phyloP scores from a whole-genome alignment of 139 green algal species.

The Chlamydomonas sp. region DNA sequence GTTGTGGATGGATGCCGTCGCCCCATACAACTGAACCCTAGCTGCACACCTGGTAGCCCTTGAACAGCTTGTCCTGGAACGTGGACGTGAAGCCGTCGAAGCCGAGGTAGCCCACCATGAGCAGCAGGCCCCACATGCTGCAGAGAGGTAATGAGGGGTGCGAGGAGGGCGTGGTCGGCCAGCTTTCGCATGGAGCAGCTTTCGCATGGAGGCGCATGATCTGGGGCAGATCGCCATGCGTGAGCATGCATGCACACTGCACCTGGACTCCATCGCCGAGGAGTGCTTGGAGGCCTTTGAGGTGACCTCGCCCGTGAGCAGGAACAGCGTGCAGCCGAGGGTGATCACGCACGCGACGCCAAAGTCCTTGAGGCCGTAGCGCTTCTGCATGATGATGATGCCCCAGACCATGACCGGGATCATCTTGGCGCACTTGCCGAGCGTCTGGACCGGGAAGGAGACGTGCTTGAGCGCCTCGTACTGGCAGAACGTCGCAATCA shows the following conservation, averaged over 20 bases:
- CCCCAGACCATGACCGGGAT: constrained; percentile 96
- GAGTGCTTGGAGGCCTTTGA: constrained; percentile 24
- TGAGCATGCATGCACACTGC: no score
- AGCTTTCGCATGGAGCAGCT: not conserved
- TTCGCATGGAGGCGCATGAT: no score
- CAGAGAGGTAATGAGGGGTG: constrained; percentile 9
- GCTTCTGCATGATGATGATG: constrained; percentile 79
- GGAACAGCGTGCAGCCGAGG: constrained; percentile 79
- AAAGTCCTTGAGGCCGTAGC: constrained; percentile 78
- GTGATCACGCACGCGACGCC: constrained; percentile 68
- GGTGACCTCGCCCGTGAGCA: constrained; percentile 45
- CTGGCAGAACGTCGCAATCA: constrained; percentile 94
- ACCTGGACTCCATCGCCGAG: not conserved
- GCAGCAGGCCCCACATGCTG: constrained; percentile 57
- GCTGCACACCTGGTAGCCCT: constrained; percentile 16
- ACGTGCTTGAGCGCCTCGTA: constrained; percentile 98
- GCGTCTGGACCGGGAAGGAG: constrained; percentile 55
- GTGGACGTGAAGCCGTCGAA: constrained; percentile 98
- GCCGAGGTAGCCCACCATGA: constrained; percentile 91
- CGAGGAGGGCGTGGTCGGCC: not conserved
- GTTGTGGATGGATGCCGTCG: no score
- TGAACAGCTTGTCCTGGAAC: constrained; percentile 71
- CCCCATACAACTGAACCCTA: no score
- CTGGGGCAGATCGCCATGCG: no score
- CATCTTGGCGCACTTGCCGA: constrained; percentile 96